Evolutionary conservation across 306 rosid genomes (phyloP).

Genomic region (Pyrus bretschneideri): DNA sequence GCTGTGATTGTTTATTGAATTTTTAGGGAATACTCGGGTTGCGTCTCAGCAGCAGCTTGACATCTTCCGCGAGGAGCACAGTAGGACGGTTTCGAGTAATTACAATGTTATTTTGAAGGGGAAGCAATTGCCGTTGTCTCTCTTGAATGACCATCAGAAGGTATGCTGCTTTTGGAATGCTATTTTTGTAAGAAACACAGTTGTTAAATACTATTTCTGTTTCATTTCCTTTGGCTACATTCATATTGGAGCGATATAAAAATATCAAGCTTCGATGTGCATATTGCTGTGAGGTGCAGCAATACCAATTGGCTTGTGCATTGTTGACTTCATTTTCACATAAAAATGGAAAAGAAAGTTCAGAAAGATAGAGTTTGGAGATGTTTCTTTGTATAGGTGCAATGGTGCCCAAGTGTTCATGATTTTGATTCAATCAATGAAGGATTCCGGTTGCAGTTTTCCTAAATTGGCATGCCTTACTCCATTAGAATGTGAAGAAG

Average conservation of each 20-base stretch:
- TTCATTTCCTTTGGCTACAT: background rate
- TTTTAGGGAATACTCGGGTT: conserved; percentile 64
- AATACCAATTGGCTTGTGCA: background rate
- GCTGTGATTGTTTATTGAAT: conserved; percentile 4
- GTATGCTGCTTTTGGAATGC: conserved; percentile 29
- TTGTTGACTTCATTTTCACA: background rate
- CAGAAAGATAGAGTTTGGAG: background rate
- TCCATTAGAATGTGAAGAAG: background rate
- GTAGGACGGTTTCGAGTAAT: conserved; percentile 13
- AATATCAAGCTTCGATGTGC: background rate
- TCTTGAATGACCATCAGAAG: conserved; percentile 77
- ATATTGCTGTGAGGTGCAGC: background rate
- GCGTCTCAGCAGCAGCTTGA: conserved; percentile 80
- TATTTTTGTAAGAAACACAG: background rate
- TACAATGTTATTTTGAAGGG: conserved; percentile 74
- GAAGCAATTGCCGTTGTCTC: conserved; percentile 71
- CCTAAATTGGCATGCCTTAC: background rate
- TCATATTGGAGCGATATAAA: background rate
- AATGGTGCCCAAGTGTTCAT: background rate
- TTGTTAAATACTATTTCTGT: background rate
- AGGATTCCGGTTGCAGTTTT: background rate
- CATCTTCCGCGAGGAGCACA: conserved; percentile 61
- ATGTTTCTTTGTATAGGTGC: background rate
- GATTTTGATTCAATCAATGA: background rate
- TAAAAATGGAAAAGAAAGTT: background rate